phyloP scores from a whole-genome alignment of 2,329 filamentous ascomycete genomes.

The Aspergillus phoenicis region DNA sequence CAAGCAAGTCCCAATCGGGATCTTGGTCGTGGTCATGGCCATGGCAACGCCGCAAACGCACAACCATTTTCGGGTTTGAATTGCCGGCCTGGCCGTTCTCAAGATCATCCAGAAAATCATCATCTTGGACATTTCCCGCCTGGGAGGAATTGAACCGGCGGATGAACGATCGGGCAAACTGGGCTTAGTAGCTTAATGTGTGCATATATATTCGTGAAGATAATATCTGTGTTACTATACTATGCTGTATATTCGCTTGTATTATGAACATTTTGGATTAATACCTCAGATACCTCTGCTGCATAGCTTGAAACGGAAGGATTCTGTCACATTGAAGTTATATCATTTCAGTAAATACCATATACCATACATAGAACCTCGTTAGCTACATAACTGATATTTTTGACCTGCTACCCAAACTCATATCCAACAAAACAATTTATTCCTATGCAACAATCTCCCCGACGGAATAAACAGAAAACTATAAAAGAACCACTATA shows the following conservation, averaged over 20 bases:
- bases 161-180: neutral
- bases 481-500: neutral
- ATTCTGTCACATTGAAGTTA: neutral
- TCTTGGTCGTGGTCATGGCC: slow-evolving; percentile 30
- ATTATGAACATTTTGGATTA: neutral
- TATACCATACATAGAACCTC: neutral
- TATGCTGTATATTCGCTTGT: too few relatives aligned
- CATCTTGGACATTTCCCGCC: slow-evolving; percentile 8
- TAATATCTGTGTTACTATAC: neutral
- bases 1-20: slow-evolving; percentile 5
- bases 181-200: neutral
- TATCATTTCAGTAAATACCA: neutral
- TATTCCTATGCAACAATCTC: slow-evolving; percentile 8
- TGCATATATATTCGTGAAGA: neutral
- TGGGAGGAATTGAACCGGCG: neutral
- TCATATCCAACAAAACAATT: neutral
- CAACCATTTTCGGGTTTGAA: slow-evolving; percentile 17
- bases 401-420: neutral
- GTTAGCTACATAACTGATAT: too few relatives aligned
- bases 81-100: slow-evolving; percentile 15
- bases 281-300: neutral
- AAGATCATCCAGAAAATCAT: slow-evolving; percentile 3
- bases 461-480: neutral
- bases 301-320: neutral
- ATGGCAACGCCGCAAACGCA: slow-evolving; percentile 19